Conservation (phyloP, 495 filamentous ascomycete genomes). For the Cercophora samala region DNA sequence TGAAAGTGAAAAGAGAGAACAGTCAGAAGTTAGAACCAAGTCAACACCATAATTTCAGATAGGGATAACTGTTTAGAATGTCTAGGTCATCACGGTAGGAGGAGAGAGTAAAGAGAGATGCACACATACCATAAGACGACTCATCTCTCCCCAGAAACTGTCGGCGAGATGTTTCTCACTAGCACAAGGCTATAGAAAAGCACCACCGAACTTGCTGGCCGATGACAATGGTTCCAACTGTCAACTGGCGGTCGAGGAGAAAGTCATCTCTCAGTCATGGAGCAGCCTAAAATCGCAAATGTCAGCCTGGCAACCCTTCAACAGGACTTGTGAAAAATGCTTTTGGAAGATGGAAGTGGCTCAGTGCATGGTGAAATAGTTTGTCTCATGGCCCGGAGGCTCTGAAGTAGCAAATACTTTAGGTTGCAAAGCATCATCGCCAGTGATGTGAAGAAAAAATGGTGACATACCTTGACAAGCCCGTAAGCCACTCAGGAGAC, state of each 20-base stretch:
- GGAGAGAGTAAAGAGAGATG: neutral
- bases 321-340: neutral
- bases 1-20: neutral
- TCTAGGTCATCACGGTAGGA: constrained; percentile 6
- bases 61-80: constrained; percentile 14
- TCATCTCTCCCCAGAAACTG: neutral
- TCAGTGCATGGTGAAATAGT: constrained; percentile 82
- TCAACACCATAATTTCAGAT: constrained; percentile 7
- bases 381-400: constrained; percentile 96
- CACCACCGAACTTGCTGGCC: neutral
- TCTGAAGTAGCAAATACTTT: constrained; percentile 99
- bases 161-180: neutral
- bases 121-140: neutral
- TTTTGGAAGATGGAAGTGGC: constrained; percentile 1
- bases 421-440: constrained; percentile 83
- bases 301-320: neutral
- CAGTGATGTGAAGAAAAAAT: constrained; percentile 1
- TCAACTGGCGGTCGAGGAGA: neutral
- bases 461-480: constrained; percentile 87
- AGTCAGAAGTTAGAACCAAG: constrained; percentile 12
- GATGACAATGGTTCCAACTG: neutral
- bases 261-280: neutral
- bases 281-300: neutral
- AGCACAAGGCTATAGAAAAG: neutral
- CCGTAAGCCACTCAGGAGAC: constrained; percentile 30